A percentile compares a stretch with the other conserved stretches of the same genome.
Conservation (phyloP, 1,139 yeast species). For the Kodamaea sp. region DNA sequence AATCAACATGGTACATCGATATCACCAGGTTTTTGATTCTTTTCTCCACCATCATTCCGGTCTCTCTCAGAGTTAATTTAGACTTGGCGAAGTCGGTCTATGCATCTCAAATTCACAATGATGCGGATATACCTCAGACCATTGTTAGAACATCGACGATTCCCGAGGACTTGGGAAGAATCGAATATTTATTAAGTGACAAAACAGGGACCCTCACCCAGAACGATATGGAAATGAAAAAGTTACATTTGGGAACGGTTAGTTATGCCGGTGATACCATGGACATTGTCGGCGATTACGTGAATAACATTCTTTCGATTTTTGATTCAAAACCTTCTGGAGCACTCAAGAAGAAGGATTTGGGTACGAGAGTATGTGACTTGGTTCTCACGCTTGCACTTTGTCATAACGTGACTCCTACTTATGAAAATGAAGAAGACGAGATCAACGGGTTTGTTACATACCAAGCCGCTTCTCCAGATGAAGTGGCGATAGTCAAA, state of each 20-base stretch:
- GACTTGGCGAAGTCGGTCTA: conserved; percentile 96
- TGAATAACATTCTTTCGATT: conserved; percentile 33
- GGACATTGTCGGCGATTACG: conserved; percentile 80
- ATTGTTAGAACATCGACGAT: conserved; percentile 96
- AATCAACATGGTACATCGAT: conserved; percentile 79
- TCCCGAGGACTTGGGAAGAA: conserved; percentile 96
- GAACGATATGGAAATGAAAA: conserved; percentile 96
- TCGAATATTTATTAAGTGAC: conserved; percentile 88
- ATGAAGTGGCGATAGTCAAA: conserved; percentile 94
- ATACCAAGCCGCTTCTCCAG: conserved; percentile 98
- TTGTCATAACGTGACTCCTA: conserved; percentile 95
- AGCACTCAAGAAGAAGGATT: conserved; percentile 47
- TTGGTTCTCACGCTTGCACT: conserved; percentile 79
- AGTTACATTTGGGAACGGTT: conserved; percentile 87
- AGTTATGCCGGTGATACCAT: conserved; percentile 90
- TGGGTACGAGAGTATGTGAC: conserved; percentile 76
- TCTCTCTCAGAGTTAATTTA: conserved; percentile 86
- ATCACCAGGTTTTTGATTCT: conserved; percentile 86
- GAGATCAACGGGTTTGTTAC: conserved; percentile 48
- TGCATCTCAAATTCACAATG: conserved; percentile 93
- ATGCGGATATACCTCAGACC: conserved; percentile 75
- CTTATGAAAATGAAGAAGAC: conserved; percentile 49
- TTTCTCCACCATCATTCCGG: conserved; percentile 95
- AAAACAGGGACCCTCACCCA: conserved; percentile 98
- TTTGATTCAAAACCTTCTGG: conserved; percentile 24